Base-by-base conservation (phyloP, 1,139 yeast species). In the Scheffersomyces parashehatae region DNA sequence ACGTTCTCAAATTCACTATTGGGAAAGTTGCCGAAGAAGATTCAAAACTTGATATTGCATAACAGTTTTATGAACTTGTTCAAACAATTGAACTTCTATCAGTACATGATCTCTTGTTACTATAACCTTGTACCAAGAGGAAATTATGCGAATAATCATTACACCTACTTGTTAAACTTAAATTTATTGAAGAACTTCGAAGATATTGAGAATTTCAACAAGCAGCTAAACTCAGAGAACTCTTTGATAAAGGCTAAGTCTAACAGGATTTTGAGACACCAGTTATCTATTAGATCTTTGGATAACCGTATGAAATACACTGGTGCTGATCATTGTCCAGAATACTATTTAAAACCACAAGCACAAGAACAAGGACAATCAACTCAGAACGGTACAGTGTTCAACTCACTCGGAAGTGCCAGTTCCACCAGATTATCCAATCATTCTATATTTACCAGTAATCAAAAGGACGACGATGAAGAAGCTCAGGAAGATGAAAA, bases 31-130 rank as follows among this genome's bases (percentile, higher is more conserved):
- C 79, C 79, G 1, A 47, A 50, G 8, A 66, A 66, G 43, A 56
- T 74, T 29, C 75, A 72, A 50, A 62, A 65, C 41, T 57, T 73
- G 39, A 54, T 74, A n/a, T 53, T 59, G 40, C 65, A 64, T 42
- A 60, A 63, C 37, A 60, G 60, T 36, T 61, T 72, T 10, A 55
- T 70, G 29, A 64, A 65, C 32, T 51, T 70, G 39, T 70, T 69
- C 54, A 70, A 73, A 48, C 57, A 63, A 34, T 60, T 72, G 45
- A 58, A 62, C 37, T 56, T 70, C 30, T 71, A 63, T 50, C 71
- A 68, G 48, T 74, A 74, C 54, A 68, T 70, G 67, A 52, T 65
- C 37, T 70, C 77, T 9, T 74, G 77, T 47, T 74, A 74, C 51
- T 65, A 56, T 42, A 74, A 74, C 45, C 52, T 59, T 28, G 58